Conservation (phyloP, 805 yeast genomes). For the Metschnikowia hibisci region DNA sequence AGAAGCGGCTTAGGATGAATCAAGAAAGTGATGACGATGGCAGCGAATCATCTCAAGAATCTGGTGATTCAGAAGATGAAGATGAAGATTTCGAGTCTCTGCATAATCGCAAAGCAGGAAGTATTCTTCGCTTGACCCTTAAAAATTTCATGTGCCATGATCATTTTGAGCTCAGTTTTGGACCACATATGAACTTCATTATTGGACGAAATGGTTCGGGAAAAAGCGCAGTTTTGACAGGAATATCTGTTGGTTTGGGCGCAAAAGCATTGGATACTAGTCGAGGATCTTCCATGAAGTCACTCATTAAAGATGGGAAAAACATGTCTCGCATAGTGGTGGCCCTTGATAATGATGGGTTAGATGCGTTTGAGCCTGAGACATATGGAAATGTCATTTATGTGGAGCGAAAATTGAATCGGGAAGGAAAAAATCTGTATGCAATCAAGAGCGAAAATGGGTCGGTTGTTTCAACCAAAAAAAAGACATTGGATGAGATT, state of each 20-base stretch:
- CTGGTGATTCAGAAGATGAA: conserved; percentile 18
- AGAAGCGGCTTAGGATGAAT: conserved; percentile 11
- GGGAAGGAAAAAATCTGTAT: conserved; percentile 52
- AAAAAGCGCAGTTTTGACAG: conserved; percentile 83
- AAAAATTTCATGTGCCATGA: conserved; percentile 89
- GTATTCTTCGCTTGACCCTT: conserved; percentile 57
- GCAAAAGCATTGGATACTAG: conserved; percentile 85
- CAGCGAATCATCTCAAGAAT: conserved; percentile 15
- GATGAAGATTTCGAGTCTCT: conserved; percentile 8
- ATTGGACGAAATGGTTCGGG: conserved; percentile 92
- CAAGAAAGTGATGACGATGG: conserved; percentile 19
- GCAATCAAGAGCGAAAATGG: conserved; percentile 51
- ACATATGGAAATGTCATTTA: conserved; percentile 65
- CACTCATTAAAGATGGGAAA: conserved; percentile 73
- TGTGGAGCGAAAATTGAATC: conserved; percentile 62
- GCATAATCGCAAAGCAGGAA: conserved; percentile 49
- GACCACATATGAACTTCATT: conserved; percentile 79
- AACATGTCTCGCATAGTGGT: conserved; percentile 64
- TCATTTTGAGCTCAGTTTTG: conserved; percentile 67
- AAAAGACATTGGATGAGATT: conserved; percentile 62
- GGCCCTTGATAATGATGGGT: conserved; percentile 59
- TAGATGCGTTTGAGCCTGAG: conserved; percentile 60
- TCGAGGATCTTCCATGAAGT: conserved; percentile 70
- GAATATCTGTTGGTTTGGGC: conserved; percentile 82
- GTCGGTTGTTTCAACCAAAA: conserved; percentile 54